Evolutionary conservation across 805 yeast genomes (phyloP), one percentile per base, ranked within the genome.

Genomic region (Priceomyces fermenticarens): DNA sequence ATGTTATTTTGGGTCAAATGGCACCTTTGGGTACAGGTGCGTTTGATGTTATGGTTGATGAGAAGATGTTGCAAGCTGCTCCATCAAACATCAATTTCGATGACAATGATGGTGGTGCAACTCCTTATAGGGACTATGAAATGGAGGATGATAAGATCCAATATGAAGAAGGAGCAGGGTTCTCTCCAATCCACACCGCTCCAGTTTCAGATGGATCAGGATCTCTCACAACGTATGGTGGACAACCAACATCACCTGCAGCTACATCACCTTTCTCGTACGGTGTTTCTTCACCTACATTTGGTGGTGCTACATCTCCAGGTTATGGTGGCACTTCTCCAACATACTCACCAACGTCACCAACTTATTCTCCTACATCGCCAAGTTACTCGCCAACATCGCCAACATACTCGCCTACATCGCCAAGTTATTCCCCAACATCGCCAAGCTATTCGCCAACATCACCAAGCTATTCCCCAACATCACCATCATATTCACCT

Each of bases 21-120:
- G 98, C 99, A 15, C 98, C 99, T 45, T 79, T 93, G 54, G 99
- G 99, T 66, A 93, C 99, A 2, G 99, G 99, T 60, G 85, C 96
- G 0, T 93, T 93, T 59, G 98, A 93, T 60, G 91, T 93, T 30
- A 82, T 88, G 82, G 83, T 93, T 45, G 97, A 93, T 63, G 98
- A 93, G 54, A 81, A 81, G 56, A 81, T 88, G 73, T 73, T 91
- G 59, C 81, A 83, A 41, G 61, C 75, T 36, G 70, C 85, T 32
- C 81, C 87, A 26, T 67, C 74, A n/a, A 78, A 76, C 47, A 47
- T 60, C 46, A 39, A 34, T 33, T 61, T 52, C 5, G 46, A 49
- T 38, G 55, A 50, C 13, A 65, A 60, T 4, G 74, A 69, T 39
- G 97, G 97, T 49, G 85, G 91, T 42, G 91, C 93, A 31, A 89